Evolutionary conservation across 495 filamentous ascomycete genomes (phyloP).

Genomic region (Corynascus novoguineensis): DNA sequence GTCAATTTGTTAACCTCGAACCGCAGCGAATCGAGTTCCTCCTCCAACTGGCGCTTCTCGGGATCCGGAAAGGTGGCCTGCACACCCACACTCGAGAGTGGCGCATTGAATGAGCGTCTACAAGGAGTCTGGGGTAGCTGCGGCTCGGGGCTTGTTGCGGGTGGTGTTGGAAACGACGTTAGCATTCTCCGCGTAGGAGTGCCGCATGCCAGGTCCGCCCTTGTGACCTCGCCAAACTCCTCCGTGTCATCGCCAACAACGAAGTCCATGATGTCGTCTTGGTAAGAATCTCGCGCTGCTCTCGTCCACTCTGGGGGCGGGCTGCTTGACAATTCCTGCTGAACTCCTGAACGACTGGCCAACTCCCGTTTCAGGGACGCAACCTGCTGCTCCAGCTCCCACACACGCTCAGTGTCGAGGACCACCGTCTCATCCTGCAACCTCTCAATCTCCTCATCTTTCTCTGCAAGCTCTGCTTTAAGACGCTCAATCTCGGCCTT

Average conservation of each 20-base stretch:
- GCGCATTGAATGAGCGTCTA: background rate
- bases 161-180: slow-evolving; percentile 46
- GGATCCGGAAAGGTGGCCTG: slow-evolving; percentile 39
- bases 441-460: slow-evolving; percentile 45
- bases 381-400: slow-evolving; percentile 41
- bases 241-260: slow-evolving; percentile 31
- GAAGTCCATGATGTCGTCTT: slow-evolving; percentile 36
- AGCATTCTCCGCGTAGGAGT: slow-evolving; percentile 35
- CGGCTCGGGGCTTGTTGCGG: slow-evolving; percentile 40
- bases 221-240: slow-evolving; percentile 32
- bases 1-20: slow-evolving; percentile 38
- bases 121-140: slow-evolving; percentile 34
- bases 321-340: slow-evolving; percentile 27
- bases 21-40: slow-evolving; percentile 36
- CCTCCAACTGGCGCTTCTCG: slow-evolving; percentile 38
- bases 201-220: slow-evolving; percentile 38
- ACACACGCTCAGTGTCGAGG: slow-evolving; percentile 38
- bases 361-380: slow-evolving; percentile 29
- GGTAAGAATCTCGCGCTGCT: slow-evolving; percentile 40
- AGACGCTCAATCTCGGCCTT: slow-evolving; percentile 45
- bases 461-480: slow-evolving; percentile 47
- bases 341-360: slow-evolving; percentile 22
- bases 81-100: slow-evolving; percentile 25
- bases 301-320: slow-evolving; percentile 38
- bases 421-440: slow-evolving; percentile 47